phyloP scores from a whole-genome alignment of 1,284 basidiomycete genomes.

The Kwoniella shivajii region DNA sequence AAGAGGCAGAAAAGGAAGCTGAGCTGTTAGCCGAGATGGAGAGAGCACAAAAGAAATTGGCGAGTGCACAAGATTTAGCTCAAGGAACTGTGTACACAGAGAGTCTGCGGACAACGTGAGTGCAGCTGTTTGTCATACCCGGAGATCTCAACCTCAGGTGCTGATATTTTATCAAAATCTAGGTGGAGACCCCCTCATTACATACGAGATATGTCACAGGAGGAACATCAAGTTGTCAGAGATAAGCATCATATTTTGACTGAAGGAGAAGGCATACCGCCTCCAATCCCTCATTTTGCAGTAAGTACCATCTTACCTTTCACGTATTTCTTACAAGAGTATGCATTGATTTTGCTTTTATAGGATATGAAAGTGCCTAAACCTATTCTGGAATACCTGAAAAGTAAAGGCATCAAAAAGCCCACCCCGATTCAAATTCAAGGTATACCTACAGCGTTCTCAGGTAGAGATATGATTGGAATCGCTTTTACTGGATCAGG shows the following conservation, averaged over 20 bases:
- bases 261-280: constrained; percentile 86
- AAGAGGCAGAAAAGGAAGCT: constrained; percentile 82
- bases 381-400: constrained; percentile 77
- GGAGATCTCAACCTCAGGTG: no score
- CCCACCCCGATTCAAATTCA: constrained; percentile 98
- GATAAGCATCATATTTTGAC: constrained; percentile 90
- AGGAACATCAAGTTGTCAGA: constrained; percentile 73
- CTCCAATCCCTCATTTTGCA: constrained; percentile 86
- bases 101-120: constrained; percentile 76
- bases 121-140: no score
- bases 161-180: constrained; percentile 12
- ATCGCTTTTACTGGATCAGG: constrained; percentile 93
- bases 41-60: constrained; percentile 79
- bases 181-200: constrained; percentile 89
- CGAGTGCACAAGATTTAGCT: constrained; percentile 88
- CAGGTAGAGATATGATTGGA: constrained; percentile 92
- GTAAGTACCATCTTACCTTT: constrained; percentile 56
- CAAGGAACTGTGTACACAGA: constrained; percentile 90
- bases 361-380: constrained; percentile 97
- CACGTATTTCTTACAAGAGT: background rate
- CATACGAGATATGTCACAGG: constrained; percentile 69
- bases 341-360: background rate
- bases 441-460: constrained; percentile 92
- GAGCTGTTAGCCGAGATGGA: constrained; percentile 90
- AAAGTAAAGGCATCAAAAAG: constrained; percentile 76